Conservation (phyloP, 176 grass and related monocot genomes). For the Aegilops speltoides region DNA sequence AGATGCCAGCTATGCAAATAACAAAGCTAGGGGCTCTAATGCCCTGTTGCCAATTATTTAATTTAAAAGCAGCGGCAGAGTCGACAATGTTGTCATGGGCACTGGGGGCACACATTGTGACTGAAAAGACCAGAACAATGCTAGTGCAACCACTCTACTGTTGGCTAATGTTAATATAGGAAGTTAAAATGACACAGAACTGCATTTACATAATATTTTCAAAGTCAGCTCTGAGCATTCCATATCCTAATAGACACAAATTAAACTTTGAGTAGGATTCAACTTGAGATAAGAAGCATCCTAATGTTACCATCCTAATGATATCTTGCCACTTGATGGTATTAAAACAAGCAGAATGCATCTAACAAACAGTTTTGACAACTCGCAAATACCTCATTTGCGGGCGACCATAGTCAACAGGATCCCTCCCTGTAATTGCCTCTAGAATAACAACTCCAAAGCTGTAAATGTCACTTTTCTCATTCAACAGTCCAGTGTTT, state of each 20-base stretch:
- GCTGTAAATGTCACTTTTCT: slow-evolving; percentile 91
- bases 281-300: slow-evolving; percentile 12
- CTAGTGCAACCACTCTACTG: background rate
- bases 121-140: background rate
- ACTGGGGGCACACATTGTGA: background rate
- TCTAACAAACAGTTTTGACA: background rate
- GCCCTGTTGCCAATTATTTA: background rate
- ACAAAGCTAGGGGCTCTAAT: background rate
- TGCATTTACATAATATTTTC: slow-evolving; percentile 12
- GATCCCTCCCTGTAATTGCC: slow-evolving; percentile 84
- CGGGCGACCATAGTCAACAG: slow-evolving; percentile 78
- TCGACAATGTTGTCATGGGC: background rate
- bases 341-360: slow-evolving; percentile 5
- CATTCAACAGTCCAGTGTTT: slow-evolving; percentile 82
- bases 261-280: slow-evolving; percentile 19
- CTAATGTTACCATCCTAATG: slow-evolving; percentile 6
- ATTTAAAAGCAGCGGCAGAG: background rate
- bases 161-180: background rate
- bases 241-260: background rate
- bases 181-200: background rate
- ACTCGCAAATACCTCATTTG: slow-evolving; percentile 63
- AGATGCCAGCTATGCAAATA: slow-evolving; percentile 7
- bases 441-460: slow-evolving; percentile 87
- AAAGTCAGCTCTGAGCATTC: background rate
- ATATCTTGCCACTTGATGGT: slow-evolving; percentile 8